phyloP scores from a whole-genome alignment of 2,329 filamentous ascomycete species.

The Periconia digitata region DNA sequence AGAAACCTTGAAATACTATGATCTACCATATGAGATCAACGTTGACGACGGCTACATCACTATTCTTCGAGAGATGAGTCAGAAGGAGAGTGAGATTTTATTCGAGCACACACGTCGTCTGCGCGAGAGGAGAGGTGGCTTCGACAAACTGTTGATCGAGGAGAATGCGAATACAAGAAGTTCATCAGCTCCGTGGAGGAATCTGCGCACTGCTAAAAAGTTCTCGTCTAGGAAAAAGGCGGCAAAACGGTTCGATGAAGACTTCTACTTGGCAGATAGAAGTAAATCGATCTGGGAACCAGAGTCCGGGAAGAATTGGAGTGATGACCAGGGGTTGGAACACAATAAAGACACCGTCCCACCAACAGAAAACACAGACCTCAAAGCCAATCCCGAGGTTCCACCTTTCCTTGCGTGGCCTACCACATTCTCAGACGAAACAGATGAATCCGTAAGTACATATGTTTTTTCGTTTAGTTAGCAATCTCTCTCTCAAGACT shows the following conservation, averaged over 20 bases:
- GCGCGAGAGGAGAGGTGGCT: conserved; percentile 16
- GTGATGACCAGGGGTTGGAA: not conserved
- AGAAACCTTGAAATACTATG: conserved; percentile 45
- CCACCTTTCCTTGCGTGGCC: conserved; percentile 9
- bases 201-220: no score
- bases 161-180: not conserved
- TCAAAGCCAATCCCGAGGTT: not conserved
- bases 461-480: not conserved
- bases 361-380: not conserved
- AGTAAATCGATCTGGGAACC: no score
- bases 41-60: conserved; percentile 47
- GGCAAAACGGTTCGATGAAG: no score
- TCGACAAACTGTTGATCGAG: not conserved
- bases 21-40: conserved; percentile 46
- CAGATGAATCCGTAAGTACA: not conserved
- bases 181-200: not conserved
- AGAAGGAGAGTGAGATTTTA: conserved; percentile 44
- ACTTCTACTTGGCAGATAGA: no score
- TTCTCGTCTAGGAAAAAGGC: no score
- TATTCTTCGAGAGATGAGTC: conserved; percentile 46
- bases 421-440: not conserved
- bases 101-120: conserved; percentile 48
- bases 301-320: not conserved
- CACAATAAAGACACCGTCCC: not conserved
- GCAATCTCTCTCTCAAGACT: no score